Base-by-base conservation (phyloP, 305 asterid species). In the Nicotiana rustica region DNA sequence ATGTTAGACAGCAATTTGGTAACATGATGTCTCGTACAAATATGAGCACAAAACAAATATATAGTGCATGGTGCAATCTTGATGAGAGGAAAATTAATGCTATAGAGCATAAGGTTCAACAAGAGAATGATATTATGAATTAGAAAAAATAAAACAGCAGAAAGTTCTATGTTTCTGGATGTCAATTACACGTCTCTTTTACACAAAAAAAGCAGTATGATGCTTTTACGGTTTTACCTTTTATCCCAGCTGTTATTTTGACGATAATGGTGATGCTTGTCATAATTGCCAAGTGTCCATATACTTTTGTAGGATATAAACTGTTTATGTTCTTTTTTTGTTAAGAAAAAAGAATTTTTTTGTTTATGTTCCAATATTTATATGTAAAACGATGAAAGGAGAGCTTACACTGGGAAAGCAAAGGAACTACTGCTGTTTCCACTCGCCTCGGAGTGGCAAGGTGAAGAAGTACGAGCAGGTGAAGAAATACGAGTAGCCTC, bases 391-490 rank as follows among this genome's bases (percentile, higher is more conserved):
- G 44, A 9, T 52, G 29, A 47, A 65, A 62, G 67, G 15, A 33
- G 71, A 82, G 79, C 92, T 85, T 88, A 92, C 97, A 83, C 36
- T 57, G 93, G 89, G 87, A 92, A 92, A 6, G 93, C 93, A 81
- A 91, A 92, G 66, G 94, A 92, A 80, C 70, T 89, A 83, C 89
- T 86, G 88, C 96, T 91, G 1, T 86, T 78, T 75, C 80, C 78
- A 71, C 97, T 91, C 82, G 85, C 94, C 6, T 78, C 83, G 0
- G 93, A 84, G 36, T 81, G 84, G 33, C 78, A 89, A 21, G 76
- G 83, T 57, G 83, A 57, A 81, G 77, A 52, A 31, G 55, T 35
- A 52, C 15, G 78, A 67, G 35, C 31, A 31, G 83, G 47, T 81
- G 79, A 75, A 2, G 85, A 77, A 31, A 61, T 56, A 10, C 52